Evolutionary conservation across 1,284 basidiomycete species (phyloP).

Genomic region (Heterobasidion annosum): DNA sequence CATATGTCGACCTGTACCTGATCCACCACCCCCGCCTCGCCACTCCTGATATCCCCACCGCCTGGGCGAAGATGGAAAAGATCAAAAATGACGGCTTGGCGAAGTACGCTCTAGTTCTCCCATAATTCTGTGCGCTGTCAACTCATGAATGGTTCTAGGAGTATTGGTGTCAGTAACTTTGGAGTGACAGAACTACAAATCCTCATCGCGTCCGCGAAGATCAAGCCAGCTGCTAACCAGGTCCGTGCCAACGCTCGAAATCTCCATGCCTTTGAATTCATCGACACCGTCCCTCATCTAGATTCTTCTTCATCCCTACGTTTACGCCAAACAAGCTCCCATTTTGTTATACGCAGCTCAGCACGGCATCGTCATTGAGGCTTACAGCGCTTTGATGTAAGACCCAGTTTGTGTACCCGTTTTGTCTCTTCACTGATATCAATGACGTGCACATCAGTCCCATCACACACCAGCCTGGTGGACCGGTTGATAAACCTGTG

Average conservation of each 20-base stretch:
- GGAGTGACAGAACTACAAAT: slow-evolving; percentile 46
- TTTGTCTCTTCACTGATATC: not conserved
- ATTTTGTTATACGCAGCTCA: slow-evolving; percentile 49
- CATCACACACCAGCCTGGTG: slow-evolving; percentile 59
- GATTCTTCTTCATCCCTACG: slow-evolving; percentile 68
- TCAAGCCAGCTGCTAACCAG: slow-evolving; percentile 74
- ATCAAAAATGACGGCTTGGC: slow-evolving; percentile 52
- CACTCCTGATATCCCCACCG: slow-evolving; percentile 36
- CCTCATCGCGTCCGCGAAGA: slow-evolving; percentile 44
- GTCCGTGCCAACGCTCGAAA: slow-evolving; percentile 21
- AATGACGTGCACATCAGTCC: slow-evolving; percentile 30
- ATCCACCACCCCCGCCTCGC: slow-evolving; percentile 47
- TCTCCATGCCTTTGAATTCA: not conserved
- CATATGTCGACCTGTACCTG: slow-evolving; percentile 67
- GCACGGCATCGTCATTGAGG: slow-evolving; percentile 64
- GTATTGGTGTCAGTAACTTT: slow-evolving; percentile 81
- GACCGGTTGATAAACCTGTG: slow-evolving; percentile 63
- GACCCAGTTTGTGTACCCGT: slow-evolving; percentile 11
- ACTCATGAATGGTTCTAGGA: slow-evolving; percentile 31
- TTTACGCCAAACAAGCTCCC: slow-evolving; percentile 40
- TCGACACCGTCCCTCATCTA: slow-evolving; percentile 12
- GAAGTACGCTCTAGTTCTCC: slow-evolving; percentile 27
- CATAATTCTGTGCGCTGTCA: not conserved
- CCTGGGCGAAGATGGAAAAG: slow-evolving; percentile 63
- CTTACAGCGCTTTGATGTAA: slow-evolving; percentile 60